Evolutionary conservation across 305 asterid genomes (phyloP).

Genomic region (Lippia alba): DNA sequence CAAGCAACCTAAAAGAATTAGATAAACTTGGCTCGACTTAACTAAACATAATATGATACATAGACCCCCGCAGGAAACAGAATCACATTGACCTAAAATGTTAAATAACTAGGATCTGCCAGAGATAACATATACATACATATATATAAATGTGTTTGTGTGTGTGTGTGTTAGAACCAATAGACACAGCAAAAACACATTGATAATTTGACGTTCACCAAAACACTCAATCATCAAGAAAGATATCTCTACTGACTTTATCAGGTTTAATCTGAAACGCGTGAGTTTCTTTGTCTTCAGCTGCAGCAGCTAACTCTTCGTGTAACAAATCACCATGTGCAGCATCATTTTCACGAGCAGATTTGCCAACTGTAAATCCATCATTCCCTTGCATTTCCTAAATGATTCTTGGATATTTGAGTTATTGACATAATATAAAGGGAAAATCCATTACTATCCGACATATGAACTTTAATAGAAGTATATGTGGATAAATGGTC

Average conservation of each 20-base stretch:
- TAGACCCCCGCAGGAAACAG: not conserved
- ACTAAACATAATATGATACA: conserved; percentile 7
- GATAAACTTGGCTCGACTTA: not conserved
- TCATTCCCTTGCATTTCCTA: conserved; percentile 62
- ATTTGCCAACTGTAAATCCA: conserved; percentile 64
- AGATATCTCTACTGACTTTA: conserved; percentile 47
- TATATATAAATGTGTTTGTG: not conserved
- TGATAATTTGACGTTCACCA: not conserved
- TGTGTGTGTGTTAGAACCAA: not conserved
- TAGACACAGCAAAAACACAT: not conserved
- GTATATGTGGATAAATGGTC: not conserved
- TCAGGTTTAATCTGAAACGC: conserved; percentile 76
- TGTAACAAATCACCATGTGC: conserved; percentile 71
- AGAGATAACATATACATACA: not conserved
- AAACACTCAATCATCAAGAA: not conserved
- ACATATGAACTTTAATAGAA: not conserved
- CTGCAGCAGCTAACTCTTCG: conserved; percentile 79
- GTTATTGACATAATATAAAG: conserved; percentile 12
- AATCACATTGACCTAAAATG: not conserved
- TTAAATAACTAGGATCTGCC: conserved; percentile 2
- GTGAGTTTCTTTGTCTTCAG: conserved; percentile 80
- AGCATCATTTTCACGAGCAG: conserved; percentile 67
- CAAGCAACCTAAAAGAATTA: not conserved
- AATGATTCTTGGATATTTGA: conserved; percentile 14
- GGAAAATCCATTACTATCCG: not conserved